Percentiles rank a stretch among this genome's conserved stretches.
Evolutionary conservation across 208 protist genomes (phyloP).

Genomic region (Crithidia expoeki): DNA sequence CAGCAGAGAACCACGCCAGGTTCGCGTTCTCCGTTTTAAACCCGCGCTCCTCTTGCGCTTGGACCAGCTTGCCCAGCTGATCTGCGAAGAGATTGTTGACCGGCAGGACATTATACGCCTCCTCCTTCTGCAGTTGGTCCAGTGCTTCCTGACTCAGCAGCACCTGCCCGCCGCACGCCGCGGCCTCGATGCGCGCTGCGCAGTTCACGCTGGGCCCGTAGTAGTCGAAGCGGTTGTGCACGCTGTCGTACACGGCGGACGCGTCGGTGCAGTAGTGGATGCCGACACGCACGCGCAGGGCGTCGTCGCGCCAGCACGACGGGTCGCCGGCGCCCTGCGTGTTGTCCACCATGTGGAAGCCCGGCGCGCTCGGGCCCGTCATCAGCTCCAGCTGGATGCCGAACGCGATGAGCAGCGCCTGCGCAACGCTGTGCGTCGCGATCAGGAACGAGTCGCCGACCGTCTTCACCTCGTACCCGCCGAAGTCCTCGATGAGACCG

Average conservation of each 20-base stretch:
- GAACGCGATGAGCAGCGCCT: slow-evolving; percentile 15
- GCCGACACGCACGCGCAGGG: slow-evolving; percentile 44
- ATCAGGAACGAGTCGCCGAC: slow-evolving; percentile 70
- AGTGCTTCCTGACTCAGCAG: slow-evolving; percentile 7
- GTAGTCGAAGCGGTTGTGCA: slow-evolving; percentile 70
- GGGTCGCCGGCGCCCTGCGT: slow-evolving; percentile 25
- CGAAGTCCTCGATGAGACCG: slow-evolving; percentile 41
- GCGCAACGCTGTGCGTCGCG: slow-evolving; percentile 16
- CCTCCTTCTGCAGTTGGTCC: slow-evolving; percentile 8
- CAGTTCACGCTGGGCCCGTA: slow-evolving; percentile 49
- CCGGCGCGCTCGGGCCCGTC: not conserved
- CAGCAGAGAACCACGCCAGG: not conserved
- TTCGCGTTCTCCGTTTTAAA: not conserved
- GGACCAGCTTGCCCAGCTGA: slow-evolving; percentile 20
- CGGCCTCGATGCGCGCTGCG: slow-evolving; percentile 15
- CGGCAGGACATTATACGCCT: slow-evolving; percentile 10
- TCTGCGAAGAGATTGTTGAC: slow-evolving; percentile 24
- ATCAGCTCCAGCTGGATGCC: slow-evolving; percentile 22
- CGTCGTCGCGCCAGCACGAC: not conserved
- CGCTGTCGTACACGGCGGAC: slow-evolving; percentile 38
- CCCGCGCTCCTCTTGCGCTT: slow-evolving; percentile 11
- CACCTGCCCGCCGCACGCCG: slow-evolving; percentile 9
- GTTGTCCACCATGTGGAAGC: slow-evolving; percentile 31
- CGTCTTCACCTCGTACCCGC: slow-evolving; percentile 66
- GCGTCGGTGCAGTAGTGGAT: slow-evolving; percentile 50